These are phyloP conservation scores for Clonostachys rhizophaga DNA, from an alignment of 2,329 filamentous ascomycete species.

Conservation along the genomic window DNA sequence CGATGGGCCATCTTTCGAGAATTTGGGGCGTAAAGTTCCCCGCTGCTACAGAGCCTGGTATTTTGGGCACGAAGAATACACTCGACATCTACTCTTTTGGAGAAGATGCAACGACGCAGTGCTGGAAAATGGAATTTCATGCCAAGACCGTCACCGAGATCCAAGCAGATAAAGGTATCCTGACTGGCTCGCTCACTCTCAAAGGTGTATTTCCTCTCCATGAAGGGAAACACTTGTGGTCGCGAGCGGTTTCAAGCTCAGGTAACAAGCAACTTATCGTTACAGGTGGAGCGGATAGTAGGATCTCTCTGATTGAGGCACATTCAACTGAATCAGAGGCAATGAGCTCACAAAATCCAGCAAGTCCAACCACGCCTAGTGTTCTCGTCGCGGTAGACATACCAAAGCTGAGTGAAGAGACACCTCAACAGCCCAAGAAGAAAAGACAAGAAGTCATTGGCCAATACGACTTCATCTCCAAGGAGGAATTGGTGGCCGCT, in stretches of 20 bases:
- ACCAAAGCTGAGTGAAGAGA: too few relatives aligned
- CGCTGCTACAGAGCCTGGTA: constrained; percentile 8
- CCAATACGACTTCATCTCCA: constrained; percentile 58
- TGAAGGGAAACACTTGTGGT: constrained; percentile 89
- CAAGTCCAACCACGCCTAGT: too few relatives aligned
- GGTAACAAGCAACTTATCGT: constrained; percentile 40
- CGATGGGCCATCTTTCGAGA: constrained; percentile 82
- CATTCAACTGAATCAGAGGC: background rate
- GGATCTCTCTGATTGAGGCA: constrained; percentile 44
- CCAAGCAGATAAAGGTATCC: background rate
- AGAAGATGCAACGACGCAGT: constrained; percentile 74
- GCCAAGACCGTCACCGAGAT: background rate
- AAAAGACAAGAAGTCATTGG: constrained; percentile 39
- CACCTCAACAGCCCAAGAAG: background rate
- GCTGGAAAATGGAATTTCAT: constrained; percentile 58
- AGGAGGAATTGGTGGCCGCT: constrained; percentile 46
- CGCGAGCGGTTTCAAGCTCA: constrained; percentile 42
- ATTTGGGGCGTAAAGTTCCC: constrained; percentile 84
- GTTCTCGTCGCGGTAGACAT: too few relatives aligned
- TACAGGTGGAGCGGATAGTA: constrained; percentile 84
- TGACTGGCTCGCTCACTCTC: constrained; percentile 37
- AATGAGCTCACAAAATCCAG: too few relatives aligned
- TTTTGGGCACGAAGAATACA: constrained; percentile 5
- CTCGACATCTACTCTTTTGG: constrained; percentile 71
- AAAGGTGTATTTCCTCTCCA: constrained; percentile 59